Evolutionary conservation across 2,329 filamentous ascomycete genomes (phyloP), one percentile per base, ranked within the genome.

Genomic region (Seiridium cupressi): DNA sequence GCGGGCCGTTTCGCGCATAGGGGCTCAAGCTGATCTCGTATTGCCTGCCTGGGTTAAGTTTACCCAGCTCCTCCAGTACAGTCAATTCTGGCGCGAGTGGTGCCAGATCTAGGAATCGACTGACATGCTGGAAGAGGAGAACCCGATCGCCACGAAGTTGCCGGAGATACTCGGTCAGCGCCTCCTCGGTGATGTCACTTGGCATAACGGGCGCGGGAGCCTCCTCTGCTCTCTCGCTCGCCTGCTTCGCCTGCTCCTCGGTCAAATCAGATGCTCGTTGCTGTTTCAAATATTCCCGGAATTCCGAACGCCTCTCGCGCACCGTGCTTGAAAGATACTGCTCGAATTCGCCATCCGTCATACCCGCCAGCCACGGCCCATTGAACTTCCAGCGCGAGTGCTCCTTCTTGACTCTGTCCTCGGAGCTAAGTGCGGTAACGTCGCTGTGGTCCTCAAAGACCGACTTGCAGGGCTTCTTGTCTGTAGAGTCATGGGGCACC

Each of bases 301-400:
- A 90, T 62, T 84, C 78, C 5, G 73, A 57, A 59, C 85, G 84
- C 62, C 76, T 80, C 11, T 76, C 78, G 55, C 81, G 79, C 46
- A 90, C 83, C 31, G 76, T 74, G 65, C 79, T 84, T 55, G 77
- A 70, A 10, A 90, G 61, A 66, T 85, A 90, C 35, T 72, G 69
- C 34, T 81, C 74, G 68, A 90, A 89, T 11, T 85, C 79, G 18
- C 86, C 86, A 62, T 87, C 79, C 4, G 79, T 81, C 77, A 88
- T 81, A 48, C 84, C 83, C 40, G 85, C 86, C 40, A 90, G 77
- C 86, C 86, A 90, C 3, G 88, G 88, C 0, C 88, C 88, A 34
- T 76, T 74, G 64, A 89, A 90, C 70, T 86, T 89, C 88, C 88
- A 90, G 63, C 87, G 80, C 65, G 77, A 78, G 62, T 81, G 79